These are phyloP conservation scores for Protea cynaroides DNA, from an alignment of 164 flowering plant species.

Conservation along the genomic window DNA sequence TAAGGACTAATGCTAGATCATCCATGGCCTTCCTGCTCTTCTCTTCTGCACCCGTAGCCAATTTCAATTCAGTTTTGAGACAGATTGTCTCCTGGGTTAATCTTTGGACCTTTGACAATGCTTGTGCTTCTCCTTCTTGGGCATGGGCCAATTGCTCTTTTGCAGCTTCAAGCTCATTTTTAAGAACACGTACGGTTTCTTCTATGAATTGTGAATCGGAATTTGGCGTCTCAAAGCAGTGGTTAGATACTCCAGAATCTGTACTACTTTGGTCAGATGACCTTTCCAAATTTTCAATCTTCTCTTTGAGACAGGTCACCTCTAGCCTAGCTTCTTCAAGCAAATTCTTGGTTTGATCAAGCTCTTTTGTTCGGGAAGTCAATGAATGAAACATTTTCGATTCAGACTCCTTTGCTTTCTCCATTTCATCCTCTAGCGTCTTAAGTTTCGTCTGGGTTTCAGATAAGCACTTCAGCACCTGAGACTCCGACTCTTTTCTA, in stretches of 20 bases:
- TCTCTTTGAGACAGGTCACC: conserved; percentile 27
- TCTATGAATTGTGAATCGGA: conserved; percentile 12
- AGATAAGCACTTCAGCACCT: conserved; percentile 11
- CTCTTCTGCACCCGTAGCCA: conserved; percentile 63
- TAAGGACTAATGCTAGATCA: conserved; percentile 62
- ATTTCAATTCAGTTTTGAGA: conserved; percentile 46
- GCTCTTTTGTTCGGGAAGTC: conserved; percentile 38
- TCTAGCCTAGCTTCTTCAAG: conserved; percentile 60
- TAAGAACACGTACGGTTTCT: conserved; percentile 2
- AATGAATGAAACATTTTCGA: conserved; percentile 34
- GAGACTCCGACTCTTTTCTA: conserved; percentile 23
- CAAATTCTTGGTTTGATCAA: conserved; percentile 47
- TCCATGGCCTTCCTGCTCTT: conserved; percentile 76
- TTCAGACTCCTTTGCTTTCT: conserved; percentile 40
- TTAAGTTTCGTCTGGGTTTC: conserved; percentile 24
- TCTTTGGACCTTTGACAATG: conserved; percentile 12
- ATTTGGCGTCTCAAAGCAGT: conserved; percentile 6
- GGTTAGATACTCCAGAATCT: conserved; percentile 8
- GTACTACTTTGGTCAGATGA: conserved; percentile 2
- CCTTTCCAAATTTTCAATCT: conserved; percentile 19
- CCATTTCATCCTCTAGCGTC: conserved; percentile 36
- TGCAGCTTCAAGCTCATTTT: too few relatives aligned
- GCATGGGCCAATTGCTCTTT: conserved; percentile 14
- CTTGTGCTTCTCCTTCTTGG: conserved; percentile 21
- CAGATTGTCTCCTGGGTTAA: conserved; percentile 26